Conservation (phyloP, 2,329 filamentous ascomycete genomes). For the Coleophoma eucalyptorum region DNA sequence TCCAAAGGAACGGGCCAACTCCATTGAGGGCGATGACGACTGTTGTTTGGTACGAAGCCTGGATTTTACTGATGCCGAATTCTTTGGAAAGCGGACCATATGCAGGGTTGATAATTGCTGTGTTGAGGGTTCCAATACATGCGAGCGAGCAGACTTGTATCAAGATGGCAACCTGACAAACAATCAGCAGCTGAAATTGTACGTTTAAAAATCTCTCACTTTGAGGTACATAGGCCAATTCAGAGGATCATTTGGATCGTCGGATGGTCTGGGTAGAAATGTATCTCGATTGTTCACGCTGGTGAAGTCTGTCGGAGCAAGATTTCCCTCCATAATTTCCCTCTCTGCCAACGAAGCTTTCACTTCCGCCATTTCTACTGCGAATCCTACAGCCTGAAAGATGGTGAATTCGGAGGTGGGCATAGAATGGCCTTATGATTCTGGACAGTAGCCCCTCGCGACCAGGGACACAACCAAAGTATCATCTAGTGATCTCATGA, state of each 20-base stretch:
- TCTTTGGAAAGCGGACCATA: conserved; percentile 17
- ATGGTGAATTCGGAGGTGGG: too few relatives aligned
- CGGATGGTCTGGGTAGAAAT: too few relatives aligned
- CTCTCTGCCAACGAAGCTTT: too few relatives aligned
- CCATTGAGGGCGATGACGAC: conserved; percentile 24
- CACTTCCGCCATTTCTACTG: too few relatives aligned
- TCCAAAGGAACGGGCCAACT: conserved; percentile 13
- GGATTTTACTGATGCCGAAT: conserved; percentile 16
- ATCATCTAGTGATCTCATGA: too few relatives aligned
- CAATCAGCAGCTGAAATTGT: not conserved
- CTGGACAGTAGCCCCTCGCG: too few relatives aligned
- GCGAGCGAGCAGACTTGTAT: conserved; percentile 23
- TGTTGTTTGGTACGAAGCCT: conserved; percentile 22
- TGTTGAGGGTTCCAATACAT: conserved; percentile 20
- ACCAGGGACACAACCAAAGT: too few relatives aligned
- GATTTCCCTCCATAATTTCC: too few relatives aligned
- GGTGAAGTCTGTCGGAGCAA: too few relatives aligned
- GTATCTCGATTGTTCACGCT: too few relatives aligned
- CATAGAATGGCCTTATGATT: too few relatives aligned
- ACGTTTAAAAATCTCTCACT: conserved; percentile 2
- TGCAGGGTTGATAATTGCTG: conserved; percentile 21
- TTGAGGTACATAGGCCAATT: conserved; percentile 22
- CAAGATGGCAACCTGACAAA: conserved; percentile 16
- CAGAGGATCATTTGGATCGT: conserved; percentile 19
- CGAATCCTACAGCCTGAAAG: too few relatives aligned